Evolutionary conservation across 2,329 filamentous ascomycete species (phyloP).

Genomic region (Verticillium albo-atrum): DNA sequence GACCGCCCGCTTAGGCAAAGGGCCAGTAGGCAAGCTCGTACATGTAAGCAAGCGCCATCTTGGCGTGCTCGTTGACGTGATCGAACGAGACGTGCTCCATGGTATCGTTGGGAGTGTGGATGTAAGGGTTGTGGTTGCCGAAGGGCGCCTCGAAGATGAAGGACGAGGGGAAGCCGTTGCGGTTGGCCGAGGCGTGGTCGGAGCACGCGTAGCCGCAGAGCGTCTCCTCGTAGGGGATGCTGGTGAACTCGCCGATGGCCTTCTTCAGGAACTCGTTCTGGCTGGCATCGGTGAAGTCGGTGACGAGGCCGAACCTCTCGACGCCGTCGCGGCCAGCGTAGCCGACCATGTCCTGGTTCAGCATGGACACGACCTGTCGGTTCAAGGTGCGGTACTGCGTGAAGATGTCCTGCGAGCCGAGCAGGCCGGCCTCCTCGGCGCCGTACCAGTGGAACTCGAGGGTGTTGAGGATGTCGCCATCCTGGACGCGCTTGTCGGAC

Average conservation of each 20-base stretch:
- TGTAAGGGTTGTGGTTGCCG: slow-evolving; percentile 60
- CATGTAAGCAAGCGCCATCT: slow-evolving; percentile 40
- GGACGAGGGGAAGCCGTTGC: slow-evolving; percentile 60
- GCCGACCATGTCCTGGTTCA: slow-evolving; percentile 41
- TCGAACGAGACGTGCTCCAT: slow-evolving; percentile 64
- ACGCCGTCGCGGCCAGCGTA: slow-evolving; percentile 25
- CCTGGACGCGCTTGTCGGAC: slow-evolving; percentile 55
- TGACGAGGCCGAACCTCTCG: slow-evolving; percentile 31
- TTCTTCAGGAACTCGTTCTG: slow-evolving; percentile 32
- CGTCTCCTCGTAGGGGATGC: slow-evolving; percentile 38
- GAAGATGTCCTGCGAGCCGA: slow-evolving; percentile 60
- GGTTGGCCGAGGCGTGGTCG: slow-evolving; percentile 64
- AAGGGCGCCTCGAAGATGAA: slow-evolving; percentile 62
- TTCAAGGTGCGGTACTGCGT: slow-evolving; percentile 26
- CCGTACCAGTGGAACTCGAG: slow-evolving; percentile 87
- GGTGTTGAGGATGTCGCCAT: slow-evolving; percentile 64
- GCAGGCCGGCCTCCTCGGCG: slow-evolving; percentile 74
- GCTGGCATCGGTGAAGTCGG: slow-evolving; percentile 30
- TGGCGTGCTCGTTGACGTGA: slow-evolving; percentile 62
- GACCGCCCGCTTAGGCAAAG: not conserved
- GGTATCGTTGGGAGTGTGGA: slow-evolving; percentile 69
- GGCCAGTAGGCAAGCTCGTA: slow-evolving; percentile 34
- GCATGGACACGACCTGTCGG: slow-evolving; percentile 33
- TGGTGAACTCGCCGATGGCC: slow-evolving; percentile 29
- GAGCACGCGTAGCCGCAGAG: slow-evolving; percentile 57